Evolutionary conservation across 163 green algal genomes (phyloP).

Genomic region (Scenedesmus sp.): DNA sequence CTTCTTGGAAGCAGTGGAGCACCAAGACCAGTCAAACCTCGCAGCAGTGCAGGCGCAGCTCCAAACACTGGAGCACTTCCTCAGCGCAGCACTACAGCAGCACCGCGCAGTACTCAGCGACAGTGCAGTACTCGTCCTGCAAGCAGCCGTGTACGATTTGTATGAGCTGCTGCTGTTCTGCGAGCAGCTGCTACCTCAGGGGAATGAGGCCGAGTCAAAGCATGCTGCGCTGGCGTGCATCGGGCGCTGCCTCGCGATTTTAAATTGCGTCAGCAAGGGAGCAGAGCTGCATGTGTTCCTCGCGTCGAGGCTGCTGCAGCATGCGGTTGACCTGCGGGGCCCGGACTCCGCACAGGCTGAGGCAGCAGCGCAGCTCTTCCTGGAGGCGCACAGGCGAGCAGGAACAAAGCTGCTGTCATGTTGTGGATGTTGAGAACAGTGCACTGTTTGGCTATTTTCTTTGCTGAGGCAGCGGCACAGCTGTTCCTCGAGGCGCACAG

Average conservation of each 20-base stretch:
- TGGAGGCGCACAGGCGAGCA: background rate
- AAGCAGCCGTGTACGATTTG: slow-evolving; percentile 54
- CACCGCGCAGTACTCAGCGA: background rate
- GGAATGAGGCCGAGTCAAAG: background rate
- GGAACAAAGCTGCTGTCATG: background rate
- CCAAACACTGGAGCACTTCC: background rate
- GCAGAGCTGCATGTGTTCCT: slow-evolving; percentile 62
- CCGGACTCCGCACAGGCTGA: slow-evolving; percentile 25
- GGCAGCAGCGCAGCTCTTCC: slow-evolving; percentile 10
- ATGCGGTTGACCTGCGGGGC: slow-evolving; percentile 20
- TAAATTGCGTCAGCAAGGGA: slow-evolving; percentile 51
- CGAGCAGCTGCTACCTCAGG: slow-evolving; percentile 47
- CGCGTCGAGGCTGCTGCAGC: slow-evolving; percentile 24
- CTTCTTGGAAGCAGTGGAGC: slow-evolving; percentile 38
- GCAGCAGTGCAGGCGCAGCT: background rate
- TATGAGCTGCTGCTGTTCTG: slow-evolving; percentile 48
- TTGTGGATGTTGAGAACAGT: background rate
- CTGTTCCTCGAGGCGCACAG: no score
- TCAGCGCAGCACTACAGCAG: slow-evolving; percentile 10
- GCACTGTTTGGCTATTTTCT: no score
- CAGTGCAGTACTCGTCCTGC: slow-evolving; percentile 13
- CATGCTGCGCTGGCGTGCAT: slow-evolving; percentile 9
- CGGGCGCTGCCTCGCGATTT: slow-evolving; percentile 46
- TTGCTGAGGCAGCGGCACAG: no score
- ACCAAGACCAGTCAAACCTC: background rate